A percentile compares a stretch with the other conserved stretches of the same genome.
These are phyloP conservation scores for Quambalaria eucalypti DNA, from an alignment of 1,284 basidiomycete species.

Conservation along the genomic window DNA sequence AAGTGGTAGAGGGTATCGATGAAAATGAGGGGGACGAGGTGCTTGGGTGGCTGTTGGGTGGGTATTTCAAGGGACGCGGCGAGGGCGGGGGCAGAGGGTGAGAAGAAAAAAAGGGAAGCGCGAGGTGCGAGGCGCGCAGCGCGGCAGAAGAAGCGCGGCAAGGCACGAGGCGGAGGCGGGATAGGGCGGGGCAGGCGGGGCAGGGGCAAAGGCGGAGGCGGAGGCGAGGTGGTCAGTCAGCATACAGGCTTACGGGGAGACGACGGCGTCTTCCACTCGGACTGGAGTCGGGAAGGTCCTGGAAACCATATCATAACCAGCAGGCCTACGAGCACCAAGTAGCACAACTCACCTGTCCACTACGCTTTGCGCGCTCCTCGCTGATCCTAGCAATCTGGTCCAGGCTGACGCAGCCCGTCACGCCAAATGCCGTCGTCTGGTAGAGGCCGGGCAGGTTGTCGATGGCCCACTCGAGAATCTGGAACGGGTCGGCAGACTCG, in stretches of 20 bases:
- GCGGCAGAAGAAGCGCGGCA: too few relatives aligned
- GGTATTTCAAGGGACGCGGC: too few relatives aligned
- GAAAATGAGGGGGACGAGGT: constrained; percentile 46
- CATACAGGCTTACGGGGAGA: too few relatives aligned
- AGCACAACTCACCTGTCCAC: constrained; percentile 7
- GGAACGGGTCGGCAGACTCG: constrained; percentile 31
- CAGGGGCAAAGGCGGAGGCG: neutral
- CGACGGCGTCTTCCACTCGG: too few relatives aligned
- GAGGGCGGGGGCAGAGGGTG: constrained; percentile 1
- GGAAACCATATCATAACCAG: too few relatives aligned
- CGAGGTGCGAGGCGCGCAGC: too few relatives aligned
- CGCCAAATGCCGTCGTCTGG: constrained; percentile 45
- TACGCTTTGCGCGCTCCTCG: constrained; percentile 23
- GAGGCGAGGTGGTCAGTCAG: too few relatives aligned
- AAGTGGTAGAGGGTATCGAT: constrained; percentile 93
- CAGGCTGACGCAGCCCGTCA: constrained; percentile 45
- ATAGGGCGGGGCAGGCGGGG: too few relatives aligned
- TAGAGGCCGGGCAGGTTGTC: constrained; percentile 45
- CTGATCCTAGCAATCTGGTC: constrained; percentile 40
- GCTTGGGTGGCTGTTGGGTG: constrained; percentile 14
- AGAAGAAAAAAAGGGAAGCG: too few relatives aligned
- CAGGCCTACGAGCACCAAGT: neutral
- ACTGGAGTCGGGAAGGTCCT: too few relatives aligned
- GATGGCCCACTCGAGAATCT: constrained; percentile 44
- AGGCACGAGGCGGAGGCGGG: too few relatives aligned